A percentile compares a stretch with the other conserved stretches of the same genome.
Evolutionary conservation across 768 basidiomycete genomes (phyloP).

Genomic region (Pleurotus giganteus): DNA sequence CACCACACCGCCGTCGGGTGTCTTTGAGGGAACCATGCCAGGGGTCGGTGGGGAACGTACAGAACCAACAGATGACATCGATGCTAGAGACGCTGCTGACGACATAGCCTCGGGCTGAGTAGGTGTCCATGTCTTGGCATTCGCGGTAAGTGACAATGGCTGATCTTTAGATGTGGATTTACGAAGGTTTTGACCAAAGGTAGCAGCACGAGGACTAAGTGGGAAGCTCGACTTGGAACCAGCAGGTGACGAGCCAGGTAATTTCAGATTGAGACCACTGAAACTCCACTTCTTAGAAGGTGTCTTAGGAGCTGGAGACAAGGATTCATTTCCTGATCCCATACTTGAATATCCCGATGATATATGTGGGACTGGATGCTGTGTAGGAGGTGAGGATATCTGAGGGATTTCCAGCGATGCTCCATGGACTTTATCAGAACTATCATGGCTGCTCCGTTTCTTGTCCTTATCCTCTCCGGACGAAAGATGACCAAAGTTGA

Average conservation of each 20-base stretch:
- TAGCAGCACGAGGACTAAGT: conserved; percentile 64
- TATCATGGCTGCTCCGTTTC: conserved; percentile 40
- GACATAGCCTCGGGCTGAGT: conserved; percentile 74
- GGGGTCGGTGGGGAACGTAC: conserved; percentile 63
- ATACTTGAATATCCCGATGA: conserved; percentile 25
- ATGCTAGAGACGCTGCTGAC: conserved; percentile 74
- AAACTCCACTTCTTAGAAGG: conserved; percentile 98
- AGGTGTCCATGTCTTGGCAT: conserved; percentile 55
- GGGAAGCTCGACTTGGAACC: conserved; percentile 50
- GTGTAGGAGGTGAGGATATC: conserved; percentile 21
- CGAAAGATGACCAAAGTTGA: conserved; percentile 47
- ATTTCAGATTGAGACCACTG: conserved; percentile 78
- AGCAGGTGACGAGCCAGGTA: conserved; percentile 58
- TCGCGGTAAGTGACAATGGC: conserved; percentile 29
- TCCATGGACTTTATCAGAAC: conserved; percentile 42
- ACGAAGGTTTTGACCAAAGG: conserved; percentile 64
- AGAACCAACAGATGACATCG: conserved; percentile 73
- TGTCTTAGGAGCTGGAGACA: conserved; percentile 56
- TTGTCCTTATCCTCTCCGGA: conserved; percentile 38
- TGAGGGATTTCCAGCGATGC: conserved; percentile 52
- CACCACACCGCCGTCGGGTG: conserved; percentile 45
- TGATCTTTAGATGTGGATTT: conserved; percentile 72
- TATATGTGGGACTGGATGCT: conserved; percentile 31
- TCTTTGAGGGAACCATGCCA: neutral
- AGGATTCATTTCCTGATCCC: conserved; percentile 40